Evolutionary conservation across 441 rosid genomes (phyloP).

Genomic region (Flueggea neowawraea): DNA sequence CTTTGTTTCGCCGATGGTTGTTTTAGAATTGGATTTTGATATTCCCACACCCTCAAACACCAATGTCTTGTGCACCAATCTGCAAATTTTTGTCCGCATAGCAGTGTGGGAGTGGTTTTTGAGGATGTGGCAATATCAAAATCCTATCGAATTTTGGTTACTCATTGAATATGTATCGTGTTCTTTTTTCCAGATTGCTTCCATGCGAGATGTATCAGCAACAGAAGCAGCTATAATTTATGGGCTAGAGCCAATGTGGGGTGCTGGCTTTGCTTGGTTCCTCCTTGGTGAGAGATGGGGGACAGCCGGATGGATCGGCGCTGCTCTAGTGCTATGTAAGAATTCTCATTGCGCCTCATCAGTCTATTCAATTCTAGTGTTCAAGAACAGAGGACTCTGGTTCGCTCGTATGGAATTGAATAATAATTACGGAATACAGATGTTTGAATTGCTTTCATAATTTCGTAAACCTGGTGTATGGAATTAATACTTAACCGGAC

Average conservation of each 20-base stretch:
- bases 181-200: constrained; percentile 37
- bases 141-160: too few species aligned
- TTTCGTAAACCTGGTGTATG: too few species aligned
- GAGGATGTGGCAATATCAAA: too few species aligned
- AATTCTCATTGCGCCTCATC: constrained; percentile 8
- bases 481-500: background rate
- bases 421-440: too few species aligned
- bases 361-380: background rate
- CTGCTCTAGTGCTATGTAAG: constrained; percentile 56
- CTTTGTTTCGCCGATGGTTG: too few species aligned
- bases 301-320: constrained; percentile 60
- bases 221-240: constrained; percentile 58
- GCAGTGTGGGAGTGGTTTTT: too few species aligned
- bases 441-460: too few species aligned
- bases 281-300: constrained; percentile 80
- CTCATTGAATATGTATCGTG: background rate
- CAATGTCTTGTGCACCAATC: too few species aligned
- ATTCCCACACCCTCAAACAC: too few species aligned
- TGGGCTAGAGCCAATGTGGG: constrained; percentile 70
- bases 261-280: constrained; percentile 76
- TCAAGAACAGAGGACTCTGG: background rate
- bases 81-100: too few species aligned
- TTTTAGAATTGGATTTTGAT: too few species aligned
- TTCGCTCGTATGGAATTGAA: background rate
- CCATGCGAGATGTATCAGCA: constrained; percentile 60